Base-by-base conservation (phyloP, 1,284 basidiomycete species). In the Cystobasidium sp. region DNA sequence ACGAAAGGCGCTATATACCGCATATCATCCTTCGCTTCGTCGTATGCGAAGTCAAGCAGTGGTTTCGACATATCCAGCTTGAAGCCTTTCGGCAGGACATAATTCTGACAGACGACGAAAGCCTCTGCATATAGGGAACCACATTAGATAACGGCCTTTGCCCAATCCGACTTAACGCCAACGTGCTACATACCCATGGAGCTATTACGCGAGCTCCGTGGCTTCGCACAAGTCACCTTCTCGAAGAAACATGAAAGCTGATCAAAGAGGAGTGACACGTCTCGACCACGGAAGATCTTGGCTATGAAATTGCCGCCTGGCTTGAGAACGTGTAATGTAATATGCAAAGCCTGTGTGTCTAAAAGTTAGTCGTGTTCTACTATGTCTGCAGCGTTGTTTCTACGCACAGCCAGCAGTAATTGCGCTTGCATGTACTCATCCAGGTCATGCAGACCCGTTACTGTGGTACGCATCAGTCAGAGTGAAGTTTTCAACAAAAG, bases 391-490 rank as follows among this genome's bases (percentile, higher is more conserved):
- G n/a, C 6, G 9, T 1, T 12, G 1, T 14, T 12, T 2, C n/a
- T 83, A 68, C 59, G 37, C 41, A 66, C 85, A 16, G 86, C 85
- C 14, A 86, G 81, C 1, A 88, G 80, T 0, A 88, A 83, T 77
- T 87, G 86, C 0, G 85, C 84, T 78, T 88, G 87, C 6, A 87
- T 83, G 75, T 86, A 86, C 41, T 86, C 86, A 80, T 88, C 87
- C 22, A 88, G 81, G 75, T 86, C 85, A 75, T 87, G 86, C 0
- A 88, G 82, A 31, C 87, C 87, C 4, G 86, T 87, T 10, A 88
- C 86, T 85, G 74, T 8, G 58, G 39, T 44, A 7, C 39, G 24
- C 31, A 53, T 63, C 22, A 49, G 44, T 24, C 61, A 61, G 43
- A 7, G 1, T 18, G 12, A n/a, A n/a, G 6, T 58, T 24, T 22